Evolutionary conservation across 208 protist genomes (phyloP), one percentile per base, ranked within the genome.

Genomic region (Histomonas meleagridis): DNA sequence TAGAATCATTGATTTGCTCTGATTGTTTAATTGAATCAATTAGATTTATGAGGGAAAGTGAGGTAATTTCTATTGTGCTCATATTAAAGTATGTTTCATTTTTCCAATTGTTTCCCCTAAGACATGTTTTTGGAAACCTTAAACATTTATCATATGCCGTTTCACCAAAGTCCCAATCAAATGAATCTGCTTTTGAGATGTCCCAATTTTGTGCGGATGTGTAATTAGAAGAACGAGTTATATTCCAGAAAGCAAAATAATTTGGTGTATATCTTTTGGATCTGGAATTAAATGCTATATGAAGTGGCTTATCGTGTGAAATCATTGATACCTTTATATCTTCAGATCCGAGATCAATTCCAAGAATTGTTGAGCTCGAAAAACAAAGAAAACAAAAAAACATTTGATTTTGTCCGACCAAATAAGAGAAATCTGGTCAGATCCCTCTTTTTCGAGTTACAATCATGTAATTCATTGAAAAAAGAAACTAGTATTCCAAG

Each of bases 201-300:
- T 86, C 38, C 76, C 76, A 86, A 38, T 40, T 86, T 55, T 86
- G 3, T n/a, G 55, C 26, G 14, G 76, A 86, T 10, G 40, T n/a
- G 46, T 86, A 86, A 46, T 86, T 86, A 18, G 76, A 55, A 18
- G 76, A 86, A 5, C 46, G 23, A 1, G 76, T 86, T 55, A 40
- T 51, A n/a, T 86, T 86, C 76, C 76, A 86, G 26, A 86, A 86
- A 38, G 76, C 46, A 26, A 86, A 86, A 1, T 14, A 32, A 55
- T 51, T 51, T 18, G 76, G 76, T 26, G 46, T 86, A 7, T 46
- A 86, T 55, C 76, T 86, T 48, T 86, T 86, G 23, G 40, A 12
- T 10, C 55, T 43, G 26, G 46, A 43, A 35, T 86, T 86, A 18
- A 46, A 14, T 2, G 76, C 76, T 14, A 86, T 46, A 38, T 86